Percentiles rank a stretch among this genome's conserved stretches.
phyloP scores from a whole-genome alignment of 2,329 filamentous ascomycete species.

The Diaporthe humulicola region DNA sequence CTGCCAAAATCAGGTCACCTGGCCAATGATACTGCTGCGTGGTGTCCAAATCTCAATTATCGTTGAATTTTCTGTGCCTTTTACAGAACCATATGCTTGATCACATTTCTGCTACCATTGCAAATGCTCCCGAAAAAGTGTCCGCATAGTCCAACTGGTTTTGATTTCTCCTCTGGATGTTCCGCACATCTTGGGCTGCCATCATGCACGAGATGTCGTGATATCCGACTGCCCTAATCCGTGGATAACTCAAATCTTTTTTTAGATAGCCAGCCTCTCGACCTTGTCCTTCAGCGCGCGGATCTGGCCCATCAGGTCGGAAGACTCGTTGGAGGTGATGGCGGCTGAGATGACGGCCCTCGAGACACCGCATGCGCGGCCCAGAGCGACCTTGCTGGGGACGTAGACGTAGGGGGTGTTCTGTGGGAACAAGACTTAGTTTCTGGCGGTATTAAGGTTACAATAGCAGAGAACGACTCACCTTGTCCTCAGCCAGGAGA shows the following conservation, averaged over 20 bases:
- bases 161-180: background rate
- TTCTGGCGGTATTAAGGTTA: background rate
- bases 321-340: slow-evolving; percentile 94
- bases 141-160: background rate
- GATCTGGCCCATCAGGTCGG: slow-evolving; percentile 90
- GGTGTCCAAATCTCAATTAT: background rate
- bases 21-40: background rate
- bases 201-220: background rate
- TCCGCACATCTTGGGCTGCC: background rate
- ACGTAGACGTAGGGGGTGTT: slow-evolving; percentile 72
- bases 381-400: slow-evolving; percentile 85
- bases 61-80: background rate
- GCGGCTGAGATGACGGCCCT: slow-evolving; percentile 87
- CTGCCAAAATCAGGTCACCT: background rate
- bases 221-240: background rate
- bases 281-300: slow-evolving; percentile 93
- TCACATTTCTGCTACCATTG: background rate
- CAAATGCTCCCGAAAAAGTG: background rate
- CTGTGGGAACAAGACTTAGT: slow-evolving; percentile 1
- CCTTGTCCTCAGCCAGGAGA: slow-evolving; percentile 87
- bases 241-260: background rate
- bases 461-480: background rate
- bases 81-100: slow-evolving; percentile 7
- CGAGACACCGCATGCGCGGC: slow-evolving; percentile 89
- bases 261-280: slow-evolving; percentile 92